Evolutionary conservation across 1,284 basidiomycete species (phyloP).

Genomic region (Tranzscheliella williamsii): DNA sequence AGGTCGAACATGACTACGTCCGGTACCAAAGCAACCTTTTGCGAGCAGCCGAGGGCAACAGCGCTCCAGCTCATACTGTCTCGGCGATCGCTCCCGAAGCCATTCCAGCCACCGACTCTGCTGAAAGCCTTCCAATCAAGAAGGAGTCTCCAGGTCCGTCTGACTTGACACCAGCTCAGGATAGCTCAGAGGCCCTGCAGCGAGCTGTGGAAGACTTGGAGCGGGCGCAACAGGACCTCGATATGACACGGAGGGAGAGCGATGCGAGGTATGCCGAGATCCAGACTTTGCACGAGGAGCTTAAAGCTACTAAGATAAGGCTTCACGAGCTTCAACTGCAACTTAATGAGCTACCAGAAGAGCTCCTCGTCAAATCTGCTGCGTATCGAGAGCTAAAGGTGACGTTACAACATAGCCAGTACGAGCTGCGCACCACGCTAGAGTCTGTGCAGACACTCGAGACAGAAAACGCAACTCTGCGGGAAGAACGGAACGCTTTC

Average conservation of each 20-base stretch:
- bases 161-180: conserved; percentile 1
- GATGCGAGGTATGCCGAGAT: conserved; percentile 38
- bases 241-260: conserved; percentile 31
- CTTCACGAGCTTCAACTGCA: conserved; percentile 20
- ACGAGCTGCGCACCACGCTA: conserved; percentile 9
- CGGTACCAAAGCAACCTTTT: conserved; percentile 39
- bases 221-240: conserved; percentile 24
- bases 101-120: background rate
- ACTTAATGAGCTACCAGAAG: conserved; percentile 25
- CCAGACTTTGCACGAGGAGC: conserved; percentile 34
- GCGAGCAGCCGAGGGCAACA: conserved; percentile 35
- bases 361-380: conserved; percentile 19
- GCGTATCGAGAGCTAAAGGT: conserved; percentile 26
- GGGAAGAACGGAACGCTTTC: conserved; percentile 41
- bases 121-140: conserved; percentile 1
- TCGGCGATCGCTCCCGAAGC: conserved; percentile 6
- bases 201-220: conserved; percentile 21
- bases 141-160: conserved; percentile 2
- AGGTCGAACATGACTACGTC: conserved; percentile 36
- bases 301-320: conserved; percentile 19
- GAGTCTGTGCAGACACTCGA: conserved; percentile 26
- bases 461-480: conserved; percentile 44
- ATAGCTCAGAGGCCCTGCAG: conserved; percentile 22
- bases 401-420: conserved; percentile 11
- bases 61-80: conserved; percentile 2